Evolutionary conservation across 441 rosid genomes (phyloP).

Genomic region (Euphorbia celastroides): DNA sequence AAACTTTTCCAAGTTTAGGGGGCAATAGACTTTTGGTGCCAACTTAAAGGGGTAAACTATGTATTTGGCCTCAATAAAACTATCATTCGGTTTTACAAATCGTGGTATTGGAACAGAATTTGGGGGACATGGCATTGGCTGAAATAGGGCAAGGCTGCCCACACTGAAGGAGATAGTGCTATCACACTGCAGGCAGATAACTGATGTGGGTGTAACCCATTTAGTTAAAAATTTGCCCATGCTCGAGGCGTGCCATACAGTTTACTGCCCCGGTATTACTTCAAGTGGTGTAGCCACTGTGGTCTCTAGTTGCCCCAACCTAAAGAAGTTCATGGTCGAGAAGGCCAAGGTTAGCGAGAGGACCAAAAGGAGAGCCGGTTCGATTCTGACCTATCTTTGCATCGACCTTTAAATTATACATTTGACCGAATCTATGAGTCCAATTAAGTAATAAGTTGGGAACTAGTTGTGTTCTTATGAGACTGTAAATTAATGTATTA

Average conservation of each 20-base stretch:
- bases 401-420: constrained; percentile 47
- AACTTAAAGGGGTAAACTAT: no score
- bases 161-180: constrained; percentile 66
- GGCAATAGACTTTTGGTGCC: no score
- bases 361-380: constrained; percentile 67
- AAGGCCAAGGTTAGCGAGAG: constrained; percentile 80
- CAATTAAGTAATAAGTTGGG: no score
- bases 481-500: no score
- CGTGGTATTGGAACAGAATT: constrained; percentile 34
- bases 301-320: constrained; percentile 69
- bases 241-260: constrained; percentile 78
- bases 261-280: constrained; percentile 74
- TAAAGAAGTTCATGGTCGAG: constrained; percentile 79
- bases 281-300: constrained; percentile 76
- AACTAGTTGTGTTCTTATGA: no score
- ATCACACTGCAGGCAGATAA: constrained; percentile 73
- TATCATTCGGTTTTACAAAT: neutral
- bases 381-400: constrained; percentile 64
- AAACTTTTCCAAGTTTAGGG: no score
- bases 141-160: constrained; percentile 90
- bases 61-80: no score
- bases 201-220: constrained; percentile 68
- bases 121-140: constrained; percentile 67
- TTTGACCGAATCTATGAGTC: neutral
- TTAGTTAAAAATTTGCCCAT: constrained; percentile 52